Base-by-base conservation (phyloP, 352 stramenopile genomes). In the Phytophthora melonis region DNA sequence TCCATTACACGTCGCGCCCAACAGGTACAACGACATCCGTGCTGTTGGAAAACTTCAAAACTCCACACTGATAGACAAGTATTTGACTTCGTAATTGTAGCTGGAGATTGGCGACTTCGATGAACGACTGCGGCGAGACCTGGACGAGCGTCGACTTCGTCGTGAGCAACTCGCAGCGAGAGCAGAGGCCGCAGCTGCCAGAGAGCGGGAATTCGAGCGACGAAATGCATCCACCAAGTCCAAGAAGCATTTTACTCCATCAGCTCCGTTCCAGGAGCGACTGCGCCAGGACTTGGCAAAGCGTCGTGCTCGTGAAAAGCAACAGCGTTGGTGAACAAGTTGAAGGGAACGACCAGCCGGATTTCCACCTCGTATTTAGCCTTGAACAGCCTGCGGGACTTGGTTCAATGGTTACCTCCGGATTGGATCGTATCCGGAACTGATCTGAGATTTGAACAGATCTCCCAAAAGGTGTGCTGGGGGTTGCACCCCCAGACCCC, bases 21-120 rank as follows among this genome's bases (percentile, higher is more conserved):
- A 14, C 64, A 74, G 60, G 77, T 86, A 49, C 30, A 3, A 27
- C 2, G 43, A 36, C 30, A 14, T 6, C 3, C 52, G 43, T 58
- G 11, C 14, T 23, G 6, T 45, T 45, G 36, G 34, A 18, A 5
- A 43, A 43, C 36, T 49, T 55, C 36, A 21, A 14, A 27, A 39
- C 36, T 43, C 11, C 63, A 23, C 50, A 47, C 1, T 9, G 49
- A 23, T 41, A 39, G 27, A 41, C 23, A 11, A 32, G 14, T 10
- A 10, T 59, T 3, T 60, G 34, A 65, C 47, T 6, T 23, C 41
- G 36, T 43, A 43, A 21, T 34, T 59, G 23, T 47, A 86, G 74
- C 61, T 89, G 30, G 56, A 79, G 9, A 69, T 93, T 16, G 79
- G 72, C 1, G 75, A 81, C 50, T 93, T 93, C 66, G 80, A 92